phyloP scores from a whole-genome alignment of 2,329 filamentous ascomycete genomes.

The Aspergillus cejpii region DNA sequence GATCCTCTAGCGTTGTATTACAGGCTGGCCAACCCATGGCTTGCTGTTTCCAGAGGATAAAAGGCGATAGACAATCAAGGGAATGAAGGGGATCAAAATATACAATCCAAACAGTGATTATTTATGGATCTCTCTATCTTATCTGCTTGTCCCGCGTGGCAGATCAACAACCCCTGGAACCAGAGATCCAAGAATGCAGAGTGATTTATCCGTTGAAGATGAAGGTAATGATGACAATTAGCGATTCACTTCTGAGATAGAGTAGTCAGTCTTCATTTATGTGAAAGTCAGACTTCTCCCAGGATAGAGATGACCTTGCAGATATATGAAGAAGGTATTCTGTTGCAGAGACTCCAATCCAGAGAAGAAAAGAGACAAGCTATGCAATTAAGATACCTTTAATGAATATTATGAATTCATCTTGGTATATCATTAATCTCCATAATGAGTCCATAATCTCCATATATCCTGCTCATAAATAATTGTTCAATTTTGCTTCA shows the following conservation, averaged over 20 bases:
- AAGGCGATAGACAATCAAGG: constrained; percentile 7
- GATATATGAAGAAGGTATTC: too few species aligned
- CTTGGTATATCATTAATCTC: too few species aligned
- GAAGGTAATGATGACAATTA: background rate
- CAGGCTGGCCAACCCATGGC: constrained; percentile 44
- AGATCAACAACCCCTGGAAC: constrained; percentile 10
- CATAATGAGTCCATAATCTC: too few species aligned
- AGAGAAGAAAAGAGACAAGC: too few species aligned
- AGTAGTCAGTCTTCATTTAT: too few species aligned
- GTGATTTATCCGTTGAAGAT: background rate
- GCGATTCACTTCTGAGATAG: background rate
- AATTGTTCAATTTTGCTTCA: too few species aligned
- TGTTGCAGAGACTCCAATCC: too few species aligned
- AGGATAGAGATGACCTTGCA: too few species aligned
- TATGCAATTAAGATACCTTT: too few species aligned
- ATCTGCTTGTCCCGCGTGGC: constrained; percentile 14
- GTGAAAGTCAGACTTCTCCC: too few species aligned
- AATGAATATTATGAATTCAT: too few species aligned
- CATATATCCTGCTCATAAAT: too few species aligned
- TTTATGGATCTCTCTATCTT: constrained; percentile 16
- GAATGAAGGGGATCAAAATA: constrained; percentile 8
- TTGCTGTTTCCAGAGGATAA: constrained; percentile 13
- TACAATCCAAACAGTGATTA: background rate
- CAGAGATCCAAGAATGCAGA: background rate
- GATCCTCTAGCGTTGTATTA: constrained; percentile 46